Evolutionary conservation across 192 early-diverging fungal species (phyloP).

Genomic region (Lunasporangiospora selenospora): DNA sequence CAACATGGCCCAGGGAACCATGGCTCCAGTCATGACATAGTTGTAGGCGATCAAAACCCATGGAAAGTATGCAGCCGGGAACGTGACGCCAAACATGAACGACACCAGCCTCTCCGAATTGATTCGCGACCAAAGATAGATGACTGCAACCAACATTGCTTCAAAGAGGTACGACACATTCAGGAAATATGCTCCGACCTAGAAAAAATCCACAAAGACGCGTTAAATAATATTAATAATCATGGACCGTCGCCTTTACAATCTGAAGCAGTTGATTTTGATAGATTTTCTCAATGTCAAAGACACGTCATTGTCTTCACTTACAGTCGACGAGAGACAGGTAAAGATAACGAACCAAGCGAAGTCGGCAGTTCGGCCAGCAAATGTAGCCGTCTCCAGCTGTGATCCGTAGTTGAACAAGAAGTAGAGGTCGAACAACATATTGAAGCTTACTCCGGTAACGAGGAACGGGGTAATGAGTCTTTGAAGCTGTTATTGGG

Average conservation of each 20-base stretch:
- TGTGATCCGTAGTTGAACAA: constrained; percentile 73
- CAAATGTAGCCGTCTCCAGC: constrained; percentile 73
- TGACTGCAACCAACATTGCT: constrained; percentile 31
- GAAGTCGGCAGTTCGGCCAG: constrained; percentile 78
- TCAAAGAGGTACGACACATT: constrained; percentile 15
- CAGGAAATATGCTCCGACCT: constrained; percentile 16
- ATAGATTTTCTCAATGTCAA: too few species aligned
- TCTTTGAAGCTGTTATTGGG: constrained; percentile 85
- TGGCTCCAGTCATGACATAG: constrained; percentile 49
- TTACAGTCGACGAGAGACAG: constrained; percentile 54
- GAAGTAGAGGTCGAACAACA: constrained; percentile 76
- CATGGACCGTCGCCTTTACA: too few species aligned
- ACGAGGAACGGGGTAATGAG: constrained; percentile 73
- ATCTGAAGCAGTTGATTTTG: too few species aligned
- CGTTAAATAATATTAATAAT: neutral
- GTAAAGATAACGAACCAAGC: constrained; percentile 76
- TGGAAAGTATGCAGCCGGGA: constrained; percentile 64
- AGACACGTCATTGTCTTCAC: constrained; percentile 11
- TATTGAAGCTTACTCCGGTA: constrained; percentile 57
- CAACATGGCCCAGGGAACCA: constrained; percentile 56
- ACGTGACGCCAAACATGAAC: constrained; percentile 44
- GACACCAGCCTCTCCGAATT: constrained; percentile 43
- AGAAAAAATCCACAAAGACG: neutral
- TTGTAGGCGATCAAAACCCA: constrained; percentile 69
- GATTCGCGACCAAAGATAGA: constrained; percentile 32